These are phyloP conservation scores for Saprolegnia diclina DNA, from an alignment of 352 stramenopile genomes.

Conservation along the genomic window DNA sequence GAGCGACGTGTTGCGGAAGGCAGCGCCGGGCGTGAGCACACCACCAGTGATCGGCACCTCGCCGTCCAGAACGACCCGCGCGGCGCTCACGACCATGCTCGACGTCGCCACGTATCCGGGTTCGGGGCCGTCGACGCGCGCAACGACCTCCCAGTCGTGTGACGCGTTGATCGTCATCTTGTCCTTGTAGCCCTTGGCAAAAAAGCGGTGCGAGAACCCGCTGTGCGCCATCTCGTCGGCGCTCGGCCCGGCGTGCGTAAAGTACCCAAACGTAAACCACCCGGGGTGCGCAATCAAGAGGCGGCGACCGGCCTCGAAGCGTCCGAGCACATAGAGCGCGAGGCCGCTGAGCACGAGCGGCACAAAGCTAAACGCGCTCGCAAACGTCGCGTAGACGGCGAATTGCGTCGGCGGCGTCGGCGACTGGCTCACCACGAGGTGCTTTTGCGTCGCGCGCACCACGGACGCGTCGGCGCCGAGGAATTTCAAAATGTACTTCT, in stretches of 20 bases:
- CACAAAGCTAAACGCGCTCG: conserved; percentile 2
- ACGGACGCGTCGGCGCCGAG: conserved; percentile 2
- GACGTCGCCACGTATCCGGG: conserved; percentile 21
- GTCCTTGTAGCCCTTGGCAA: conserved; percentile 15
- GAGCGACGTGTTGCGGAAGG: conserved; percentile 16
- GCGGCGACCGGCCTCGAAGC: conserved; percentile 9
- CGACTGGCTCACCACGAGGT: background rate
- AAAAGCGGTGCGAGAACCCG: conserved; percentile 3
- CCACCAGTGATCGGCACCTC: background rate
- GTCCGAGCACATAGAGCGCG: background rate
- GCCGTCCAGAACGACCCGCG: conserved; percentile 15
- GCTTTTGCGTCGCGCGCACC: conserved; percentile 7
- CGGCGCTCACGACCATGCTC: background rate
- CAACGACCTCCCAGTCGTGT: conserved; percentile 3
- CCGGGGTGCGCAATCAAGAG: conserved; percentile 9
- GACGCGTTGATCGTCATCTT: background rate
- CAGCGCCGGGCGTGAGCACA: conserved; percentile 16
- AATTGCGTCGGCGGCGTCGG: background rate
- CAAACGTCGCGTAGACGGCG: conserved; percentile 10
- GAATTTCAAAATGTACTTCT: conserved; percentile 2
- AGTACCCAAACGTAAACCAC: conserved; percentile 2
- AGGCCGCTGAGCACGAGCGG: conserved; percentile 2
- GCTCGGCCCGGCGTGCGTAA: conserved; percentile 1
- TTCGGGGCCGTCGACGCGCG: conserved; percentile 17
- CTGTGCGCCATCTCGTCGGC: background rate